A percentile compares a stretch with the other conserved stretches of the same genome.
phyloP scores from a whole-genome alignment of 495 filamentous ascomycete genomes.

The Podospora didyma region DNA sequence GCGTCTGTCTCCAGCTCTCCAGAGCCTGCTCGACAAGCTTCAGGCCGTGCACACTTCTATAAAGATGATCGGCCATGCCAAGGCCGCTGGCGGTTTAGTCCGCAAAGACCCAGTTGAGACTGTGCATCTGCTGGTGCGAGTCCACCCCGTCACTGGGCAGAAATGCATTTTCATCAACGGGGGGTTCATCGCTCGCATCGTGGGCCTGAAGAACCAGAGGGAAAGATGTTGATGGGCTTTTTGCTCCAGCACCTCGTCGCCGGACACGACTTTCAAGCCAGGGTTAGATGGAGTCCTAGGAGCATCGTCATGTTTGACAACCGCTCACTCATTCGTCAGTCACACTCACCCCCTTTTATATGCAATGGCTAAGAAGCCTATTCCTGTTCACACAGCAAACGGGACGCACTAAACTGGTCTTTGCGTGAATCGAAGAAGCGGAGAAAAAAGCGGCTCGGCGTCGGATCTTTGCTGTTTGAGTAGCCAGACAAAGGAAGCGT shows the following conservation, averaged over 20 bases:
- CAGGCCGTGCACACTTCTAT: not conserved
- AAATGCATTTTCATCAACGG: not conserved
- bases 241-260: not conserved
- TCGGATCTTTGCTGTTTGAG: too few relatives aligned
- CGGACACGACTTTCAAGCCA: not conserved
- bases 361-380: too few relatives aligned
- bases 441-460: too few relatives aligned
- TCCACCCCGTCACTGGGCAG: not conserved
- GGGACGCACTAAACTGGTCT: too few relatives aligned
- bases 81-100: not conserved
- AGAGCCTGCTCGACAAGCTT: not conserved
- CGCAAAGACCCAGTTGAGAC: not conserved
- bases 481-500: too few relatives aligned
- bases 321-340: not conserved
- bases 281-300: not conserved
- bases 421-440: too few relatives aligned
- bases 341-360: too few relatives aligned
- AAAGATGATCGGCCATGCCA: not conserved
- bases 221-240: not conserved
- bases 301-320: not conserved
- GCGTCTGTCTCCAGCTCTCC: not conserved
- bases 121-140: not conserved
- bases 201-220: not conserved
- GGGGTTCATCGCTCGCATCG: not conserved
- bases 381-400: too few relatives aligned